Evolutionary conservation across 2,329 filamentous ascomycete genomes (phyloP).

Genomic region (Ophiocordyceps sinensis): DNA sequence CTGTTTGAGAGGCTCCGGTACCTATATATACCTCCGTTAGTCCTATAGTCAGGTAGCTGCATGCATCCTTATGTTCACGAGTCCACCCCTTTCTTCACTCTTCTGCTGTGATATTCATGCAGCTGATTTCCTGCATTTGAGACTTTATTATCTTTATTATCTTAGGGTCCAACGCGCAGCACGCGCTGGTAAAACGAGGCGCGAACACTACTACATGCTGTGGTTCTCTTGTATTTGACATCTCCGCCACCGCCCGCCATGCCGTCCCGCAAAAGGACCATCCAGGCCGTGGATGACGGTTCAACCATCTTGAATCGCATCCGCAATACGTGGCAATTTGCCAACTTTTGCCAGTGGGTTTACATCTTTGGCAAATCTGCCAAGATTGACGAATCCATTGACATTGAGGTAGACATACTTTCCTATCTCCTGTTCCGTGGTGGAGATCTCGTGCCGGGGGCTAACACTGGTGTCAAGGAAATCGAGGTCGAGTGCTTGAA

Average conservation of each 20-base stretch:
- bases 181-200: too few species aligned
- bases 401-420: slow-evolving; percentile 58
- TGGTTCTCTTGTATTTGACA: too few species aligned
- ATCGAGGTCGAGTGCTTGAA: slow-evolving; percentile 81
- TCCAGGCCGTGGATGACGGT: not conserved
- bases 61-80: too few species aligned
- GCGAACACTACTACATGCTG: too few species aligned
- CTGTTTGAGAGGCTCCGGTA: too few species aligned
- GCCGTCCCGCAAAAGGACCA: slow-evolving; percentile 4
- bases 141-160: too few species aligned
- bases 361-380: slow-evolving; percentile 77
- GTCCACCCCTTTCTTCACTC: too few species aligned
- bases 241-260: not conserved
- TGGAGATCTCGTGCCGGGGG: not conserved
- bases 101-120: too few species aligned
- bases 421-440: not conserved
- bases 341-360: slow-evolving; percentile 86
- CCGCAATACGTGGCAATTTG: slow-evolving; percentile 91
- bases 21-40: too few species aligned
- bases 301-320: slow-evolving; percentile 44
- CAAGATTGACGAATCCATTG: slow-evolving; percentile 79
- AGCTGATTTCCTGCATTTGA: too few species aligned
- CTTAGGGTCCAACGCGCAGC: too few species aligned
- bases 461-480: slow-evolving; percentile 39
- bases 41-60: too few species aligned